Percentiles rank a stretch among this genome's conserved stretches.
These are phyloP conservation scores for Salmacisia buchloeana DNA, from an alignment of 1,284 basidiomycete species.

Conservation along the genomic window DNA sequence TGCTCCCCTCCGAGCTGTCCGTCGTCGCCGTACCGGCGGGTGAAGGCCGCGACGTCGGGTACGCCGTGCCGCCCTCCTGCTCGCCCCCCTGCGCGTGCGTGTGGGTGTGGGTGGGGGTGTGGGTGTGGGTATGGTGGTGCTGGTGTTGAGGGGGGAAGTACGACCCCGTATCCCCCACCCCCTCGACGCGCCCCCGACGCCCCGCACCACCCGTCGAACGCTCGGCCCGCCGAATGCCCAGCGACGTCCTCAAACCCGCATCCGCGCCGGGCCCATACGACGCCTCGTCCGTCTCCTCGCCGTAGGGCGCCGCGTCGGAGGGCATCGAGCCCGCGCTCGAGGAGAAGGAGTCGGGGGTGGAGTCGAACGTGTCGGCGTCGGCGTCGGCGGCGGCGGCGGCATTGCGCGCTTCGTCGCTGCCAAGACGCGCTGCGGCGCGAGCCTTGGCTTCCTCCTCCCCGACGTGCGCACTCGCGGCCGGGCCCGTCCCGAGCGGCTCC, in stretches of 20 bases:
- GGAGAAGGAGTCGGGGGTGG: background rate
- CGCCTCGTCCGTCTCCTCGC: slow-evolving; percentile 1
- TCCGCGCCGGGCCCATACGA: background rate
- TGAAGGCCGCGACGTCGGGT: no score
- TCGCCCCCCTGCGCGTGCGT: no score
- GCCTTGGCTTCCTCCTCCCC: background rate
- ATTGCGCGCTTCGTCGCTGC: background rate
- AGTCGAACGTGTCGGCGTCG: background rate
- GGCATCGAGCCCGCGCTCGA: slow-evolving; percentile 5
- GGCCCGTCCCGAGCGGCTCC: background rate
- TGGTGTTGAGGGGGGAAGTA: background rate
- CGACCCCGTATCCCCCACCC: no score
- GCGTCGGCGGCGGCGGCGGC: background rate
- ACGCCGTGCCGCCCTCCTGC: no score
- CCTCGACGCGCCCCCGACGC: no score
- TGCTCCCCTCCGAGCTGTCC: slow-evolving; percentile 6
- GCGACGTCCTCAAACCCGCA: background rate
- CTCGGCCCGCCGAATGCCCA: no score
- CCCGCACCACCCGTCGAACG: no score
- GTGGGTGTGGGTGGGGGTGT: no score
- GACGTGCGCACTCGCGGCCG: background rate
- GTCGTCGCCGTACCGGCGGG: no score
- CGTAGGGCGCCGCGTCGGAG: background rate
- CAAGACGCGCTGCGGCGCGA: no score
- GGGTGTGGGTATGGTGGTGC: no score